These are phyloP conservation scores for Tylopilus sp. DNA, from an alignment of 1,284 basidiomycete genomes.

Conservation along the genomic window DNA sequence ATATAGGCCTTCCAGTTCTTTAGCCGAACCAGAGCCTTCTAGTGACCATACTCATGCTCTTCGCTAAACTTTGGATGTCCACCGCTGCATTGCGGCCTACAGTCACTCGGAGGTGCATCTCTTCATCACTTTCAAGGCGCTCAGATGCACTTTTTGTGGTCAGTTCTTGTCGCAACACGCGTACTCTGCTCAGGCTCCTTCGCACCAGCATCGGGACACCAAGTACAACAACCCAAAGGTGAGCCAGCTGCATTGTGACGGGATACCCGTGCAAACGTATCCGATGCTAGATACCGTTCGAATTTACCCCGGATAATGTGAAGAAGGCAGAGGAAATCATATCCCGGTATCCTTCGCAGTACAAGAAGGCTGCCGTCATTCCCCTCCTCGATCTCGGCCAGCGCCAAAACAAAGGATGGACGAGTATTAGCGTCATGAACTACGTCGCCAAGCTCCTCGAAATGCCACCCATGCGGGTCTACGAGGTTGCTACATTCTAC, in stretches of 20 bases:
- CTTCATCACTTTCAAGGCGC: constrained; percentile 36
- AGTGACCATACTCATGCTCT: constrained; percentile 21
- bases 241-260: constrained; percentile 7
- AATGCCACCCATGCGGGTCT: constrained; percentile 98
- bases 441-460: constrained; percentile 90
- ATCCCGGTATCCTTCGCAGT: constrained; percentile 91
- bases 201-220: constrained; percentile 83
- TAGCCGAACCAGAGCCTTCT: not conserved
- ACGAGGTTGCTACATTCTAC: constrained; percentile 99
- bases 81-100: constrained; percentile 19
- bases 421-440: constrained; percentile 99
- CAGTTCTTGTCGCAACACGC: constrained; percentile 22
- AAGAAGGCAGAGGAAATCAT: constrained; percentile 89
- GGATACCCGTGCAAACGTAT: not conserved
- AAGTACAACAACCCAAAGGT: constrained; percentile 89
- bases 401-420: constrained; percentile 98
- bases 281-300: constrained; percentile 77
- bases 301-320: constrained; percentile 79
- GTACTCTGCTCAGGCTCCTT: constrained; percentile 9
- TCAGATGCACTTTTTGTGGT: constrained; percentile 58
- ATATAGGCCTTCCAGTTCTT: not conserved
- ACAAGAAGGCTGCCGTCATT: constrained; percentile 97
- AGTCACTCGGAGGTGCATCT: constrained; percentile 33
- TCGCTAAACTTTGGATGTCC: constrained; percentile 12
- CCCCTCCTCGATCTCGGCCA: constrained; percentile 96